phyloP scores from a whole-genome alignment of 495 filamentous ascomycete species.

The Penicillium daleae region DNA sequence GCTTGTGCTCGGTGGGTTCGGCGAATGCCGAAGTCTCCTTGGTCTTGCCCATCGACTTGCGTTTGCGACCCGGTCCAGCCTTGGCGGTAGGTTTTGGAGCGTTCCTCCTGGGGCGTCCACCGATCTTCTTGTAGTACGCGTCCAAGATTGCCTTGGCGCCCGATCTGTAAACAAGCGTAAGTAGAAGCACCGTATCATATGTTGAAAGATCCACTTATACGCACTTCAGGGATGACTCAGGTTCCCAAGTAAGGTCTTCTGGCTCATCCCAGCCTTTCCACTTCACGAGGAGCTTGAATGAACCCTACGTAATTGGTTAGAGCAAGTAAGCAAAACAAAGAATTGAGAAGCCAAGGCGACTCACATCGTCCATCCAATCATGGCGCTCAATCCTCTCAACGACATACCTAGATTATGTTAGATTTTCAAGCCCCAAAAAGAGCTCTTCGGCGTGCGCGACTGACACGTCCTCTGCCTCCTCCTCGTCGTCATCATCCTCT shows the following conservation, averaged over 20 bases:
- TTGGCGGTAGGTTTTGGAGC: constrained; percentile 30
- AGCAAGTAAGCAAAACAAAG: neutral
- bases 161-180: constrained; percentile 36
- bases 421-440: constrained; percentile 10
- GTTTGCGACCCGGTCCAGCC: constrained; percentile 35
- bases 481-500: constrained; percentile 37
- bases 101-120: constrained; percentile 54
- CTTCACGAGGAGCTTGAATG: constrained; percentile 57
- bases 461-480: constrained; percentile 41
- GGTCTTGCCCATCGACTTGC: constrained; percentile 42
- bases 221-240: constrained; percentile 58
- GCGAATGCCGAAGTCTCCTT: constrained; percentile 28
- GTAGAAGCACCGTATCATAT: constrained; percentile 14
- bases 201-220: neutral
- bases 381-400: constrained; percentile 64
- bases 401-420: constrained; percentile 55
- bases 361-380: constrained; percentile 43
- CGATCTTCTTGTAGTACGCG: constrained; percentile 59
- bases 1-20: constrained; percentile 31
- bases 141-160: constrained; percentile 57
- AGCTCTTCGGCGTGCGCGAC: constrained; percentile 11
- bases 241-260: constrained; percentile 62
- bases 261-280: constrained; percentile 65
- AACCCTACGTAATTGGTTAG: constrained; percentile 40
- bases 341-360: constrained; percentile 10